These are phyloP conservation scores for Hypericum androsaemum DNA, from an alignment of 345 rosid species.

Conservation along the genomic window DNA sequence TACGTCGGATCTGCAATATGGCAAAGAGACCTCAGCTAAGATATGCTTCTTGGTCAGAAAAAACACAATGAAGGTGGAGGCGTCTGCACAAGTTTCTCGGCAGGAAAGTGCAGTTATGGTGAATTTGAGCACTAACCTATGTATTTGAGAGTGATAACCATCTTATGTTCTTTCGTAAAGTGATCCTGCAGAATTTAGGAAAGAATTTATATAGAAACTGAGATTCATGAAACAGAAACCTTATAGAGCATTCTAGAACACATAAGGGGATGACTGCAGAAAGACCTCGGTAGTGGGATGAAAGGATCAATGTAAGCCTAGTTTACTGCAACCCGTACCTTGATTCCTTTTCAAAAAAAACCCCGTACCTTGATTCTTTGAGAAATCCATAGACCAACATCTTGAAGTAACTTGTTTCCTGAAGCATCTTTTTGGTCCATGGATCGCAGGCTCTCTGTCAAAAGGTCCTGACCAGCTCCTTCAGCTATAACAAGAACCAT, in stretches of 20 bases:
- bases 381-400: slow-evolving; percentile 76
- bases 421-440: slow-evolving; percentile 57
- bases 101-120: neutral
- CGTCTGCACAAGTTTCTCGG: too few species aligned
- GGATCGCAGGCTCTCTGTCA: slow-evolving; percentile 40
- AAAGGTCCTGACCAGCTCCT: slow-evolving; percentile 85
- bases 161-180: slow-evolving; percentile 24
- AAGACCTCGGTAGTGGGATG: neutral
- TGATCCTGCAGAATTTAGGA: slow-evolving; percentile 24
- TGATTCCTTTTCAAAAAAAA: too few species aligned
- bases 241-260: too few species aligned
- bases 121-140: slow-evolving; percentile 21
- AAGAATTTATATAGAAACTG: neutral
- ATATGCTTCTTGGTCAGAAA: too few species aligned
- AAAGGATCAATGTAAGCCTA: neutral
- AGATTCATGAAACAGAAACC: too few species aligned
- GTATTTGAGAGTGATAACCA: slow-evolving; percentile 34
- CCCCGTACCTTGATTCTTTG: slow-evolving; percentile 55
- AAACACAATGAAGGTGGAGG: too few species aligned
- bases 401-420: slow-evolving; percentile 74
- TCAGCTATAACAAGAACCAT: slow-evolving; percentile 84
- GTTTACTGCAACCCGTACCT: slow-evolving; percentile 24
- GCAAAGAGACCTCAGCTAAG: neutral
- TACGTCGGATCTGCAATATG: slow-evolving; percentile 66
- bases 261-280: too few species aligned